phyloP scores from a whole-genome alignment of 257 asterid species.

The Penstemon barbatus region DNA sequence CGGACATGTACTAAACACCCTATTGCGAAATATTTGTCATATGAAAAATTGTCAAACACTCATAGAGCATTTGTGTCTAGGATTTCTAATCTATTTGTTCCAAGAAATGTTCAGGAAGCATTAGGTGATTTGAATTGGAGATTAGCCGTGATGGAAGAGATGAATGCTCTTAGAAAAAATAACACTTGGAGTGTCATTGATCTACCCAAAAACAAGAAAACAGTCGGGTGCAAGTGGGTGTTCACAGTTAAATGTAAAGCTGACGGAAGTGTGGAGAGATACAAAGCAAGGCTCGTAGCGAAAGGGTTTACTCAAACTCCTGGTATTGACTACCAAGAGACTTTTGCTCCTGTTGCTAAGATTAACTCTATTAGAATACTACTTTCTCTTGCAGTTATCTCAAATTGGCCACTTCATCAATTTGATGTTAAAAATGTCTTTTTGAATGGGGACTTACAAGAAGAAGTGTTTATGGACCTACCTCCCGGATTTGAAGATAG shows the following conservation, averaged over 20 bases:
- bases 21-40: not conserved
- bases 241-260: too few species aligned
- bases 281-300: not conserved
- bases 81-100: constrained; percentile 2
- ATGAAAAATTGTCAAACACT: constrained; percentile 5
- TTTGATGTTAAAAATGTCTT: too few species aligned
- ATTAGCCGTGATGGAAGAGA: not conserved
- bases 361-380: not conserved
- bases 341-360: not conserved
- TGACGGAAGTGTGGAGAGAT: not conserved
- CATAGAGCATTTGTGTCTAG: not conserved
- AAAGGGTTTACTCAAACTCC: not conserved
- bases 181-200: too few species aligned
- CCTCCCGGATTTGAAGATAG: too few species aligned
- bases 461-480: too few species aligned
- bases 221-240: too few species aligned
- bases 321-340: not conserved
- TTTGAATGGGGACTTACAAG: too few species aligned
- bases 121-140: not conserved
- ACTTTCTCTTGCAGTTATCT: not conserved
- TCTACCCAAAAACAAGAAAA: too few species aligned
- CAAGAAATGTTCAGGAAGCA: constrained; percentile 7
- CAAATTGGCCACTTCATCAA: not conserved
- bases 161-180: too few species aligned
- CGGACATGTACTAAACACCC: not conserved